A percentile compares a stretch with the other conserved stretches of the same genome.
Evolutionary conservation across 1,284 basidiomycete species (phyloP).

Genomic region (Cryptococcus depauperatus): DNA sequence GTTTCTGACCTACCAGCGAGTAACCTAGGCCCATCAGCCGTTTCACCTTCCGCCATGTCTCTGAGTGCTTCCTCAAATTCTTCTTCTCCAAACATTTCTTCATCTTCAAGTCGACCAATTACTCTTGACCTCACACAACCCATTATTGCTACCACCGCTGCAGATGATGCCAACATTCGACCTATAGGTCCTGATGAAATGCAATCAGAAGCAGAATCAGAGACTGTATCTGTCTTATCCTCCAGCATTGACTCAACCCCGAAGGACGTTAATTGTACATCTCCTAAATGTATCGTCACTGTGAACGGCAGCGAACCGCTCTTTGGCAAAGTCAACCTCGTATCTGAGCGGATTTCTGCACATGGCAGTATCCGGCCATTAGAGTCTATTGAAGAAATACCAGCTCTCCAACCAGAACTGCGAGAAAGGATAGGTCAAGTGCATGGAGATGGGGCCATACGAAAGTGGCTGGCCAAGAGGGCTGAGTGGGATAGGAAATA

Average conservation of each 20-base stretch:
- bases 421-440: conserved; percentile 33
- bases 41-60: background rate
- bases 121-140: conserved; percentile 27
- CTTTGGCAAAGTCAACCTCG: conserved; percentile 49
- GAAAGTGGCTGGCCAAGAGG: conserved; percentile 37
- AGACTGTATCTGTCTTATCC: conserved; percentile 2
- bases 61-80: background rate
- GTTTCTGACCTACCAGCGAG: background rate
- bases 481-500: conserved; percentile 39
- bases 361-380: conserved; percentile 68
- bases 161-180: conserved; percentile 24
- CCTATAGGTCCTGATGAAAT: conserved; percentile 20
- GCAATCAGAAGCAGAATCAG: conserved; percentile 29
- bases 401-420: conserved; percentile 30
- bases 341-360: conserved; percentile 79
- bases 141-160: conserved; percentile 23
- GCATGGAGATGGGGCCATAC: conserved; percentile 35
- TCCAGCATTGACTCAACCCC: background rate
- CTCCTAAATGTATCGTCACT: conserved; percentile 23
- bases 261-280: conserved; percentile 4
- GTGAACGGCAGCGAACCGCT: conserved; percentile 34
- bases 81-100: conserved; percentile 8
- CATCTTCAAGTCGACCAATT: conserved; percentile 13
- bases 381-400: conserved; percentile 56
- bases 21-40: background rate